Base-by-base conservation (phyloP, 345 rosid genomes). In the Bruguiera sexangula region DNA sequence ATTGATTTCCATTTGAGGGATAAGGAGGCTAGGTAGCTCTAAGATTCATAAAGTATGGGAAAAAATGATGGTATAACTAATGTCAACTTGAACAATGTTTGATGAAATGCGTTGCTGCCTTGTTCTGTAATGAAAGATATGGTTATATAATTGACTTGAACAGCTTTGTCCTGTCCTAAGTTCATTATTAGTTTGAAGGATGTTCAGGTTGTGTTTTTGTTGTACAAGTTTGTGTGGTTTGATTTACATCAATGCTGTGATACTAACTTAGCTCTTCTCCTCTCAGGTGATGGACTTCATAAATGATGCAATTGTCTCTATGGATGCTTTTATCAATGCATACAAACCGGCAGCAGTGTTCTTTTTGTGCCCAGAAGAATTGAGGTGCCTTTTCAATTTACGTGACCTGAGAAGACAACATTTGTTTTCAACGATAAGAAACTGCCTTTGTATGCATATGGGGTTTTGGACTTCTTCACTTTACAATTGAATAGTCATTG, bases 251-350 rank as follows among this genome's bases (percentile, higher is more conserved):
- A 22, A 63, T 52, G 46, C 27, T 60, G 36, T 20, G 22, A 56
- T 46, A 4, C 65, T 39, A 64, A 27, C 62, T 31, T 66, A 51
- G 62, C 13, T 21, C 51, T 51, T 69, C 24, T 30, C 6, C 60
- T 66, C 20, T 54, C 78, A 95, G 99, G 99, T 95, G 75, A 84
- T 95, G 93, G 99, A 95, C 82, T 95, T 95, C 62, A 86, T 95
- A 73, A 95, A 95, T 82, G 99, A 95, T 81, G 93, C 97, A 48
- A 72, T 88, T 82, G 88, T 85, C 65, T 90, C 99, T 67, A 83
- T 95, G 91, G 96, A 92, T 78, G 85, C 96, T 68, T 83, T 92
- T 62, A 76, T 84, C 73, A 77, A 83, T 74, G 87, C 87, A 13
- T 90, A 88, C 83, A 83, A 73, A 63, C 88, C 87, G 52, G 88